phyloP scores from a whole-genome alignment of 257 asterid genomes.

The Petunia axillaris region DNA sequence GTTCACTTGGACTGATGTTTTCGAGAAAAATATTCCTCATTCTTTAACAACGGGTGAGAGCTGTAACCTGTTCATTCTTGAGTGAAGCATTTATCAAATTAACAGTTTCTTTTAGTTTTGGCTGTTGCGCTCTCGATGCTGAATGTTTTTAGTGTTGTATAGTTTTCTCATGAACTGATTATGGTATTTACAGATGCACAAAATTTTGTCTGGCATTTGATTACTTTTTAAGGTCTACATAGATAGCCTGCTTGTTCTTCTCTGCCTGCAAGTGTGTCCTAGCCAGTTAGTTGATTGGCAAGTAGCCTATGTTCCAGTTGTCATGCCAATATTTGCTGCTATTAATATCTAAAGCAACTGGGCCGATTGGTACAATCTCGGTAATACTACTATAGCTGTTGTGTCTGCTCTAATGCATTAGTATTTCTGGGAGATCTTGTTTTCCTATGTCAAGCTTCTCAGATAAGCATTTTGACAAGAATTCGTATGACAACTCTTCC shows the following conservation, averaged over 20 bases:
- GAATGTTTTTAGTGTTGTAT: slow-evolving; percentile 9
- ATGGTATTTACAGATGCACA: neutral
- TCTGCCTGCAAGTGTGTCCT: neutral
- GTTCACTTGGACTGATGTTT: slow-evolving; percentile 84
- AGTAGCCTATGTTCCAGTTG: neutral
- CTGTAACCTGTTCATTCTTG: slow-evolving; percentile 10
- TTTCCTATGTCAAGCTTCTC: slow-evolving; percentile 14
- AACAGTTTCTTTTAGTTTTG: neutral
- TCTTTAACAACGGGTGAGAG: slow-evolving; percentile 50
- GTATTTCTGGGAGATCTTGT: neutral
- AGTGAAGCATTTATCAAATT: neutral
- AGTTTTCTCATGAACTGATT: neutral
- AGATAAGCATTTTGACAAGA: neutral
- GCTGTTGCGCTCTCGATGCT: neutral
- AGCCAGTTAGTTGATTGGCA: slow-evolving; percentile 15
- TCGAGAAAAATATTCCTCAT: slow-evolving; percentile 45
- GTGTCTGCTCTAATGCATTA: neutral
- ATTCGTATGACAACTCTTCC: neutral
- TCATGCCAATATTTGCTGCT: neutral
- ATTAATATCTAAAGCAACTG: neutral
- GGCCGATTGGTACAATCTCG: neutral
- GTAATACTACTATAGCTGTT: neutral
- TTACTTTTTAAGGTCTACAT: neutral
- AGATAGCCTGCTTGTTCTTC: neutral
- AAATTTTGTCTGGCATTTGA: neutral